Conservation (phyloP, 208 protist species). For the Novymonas esmeraldas region DNA sequence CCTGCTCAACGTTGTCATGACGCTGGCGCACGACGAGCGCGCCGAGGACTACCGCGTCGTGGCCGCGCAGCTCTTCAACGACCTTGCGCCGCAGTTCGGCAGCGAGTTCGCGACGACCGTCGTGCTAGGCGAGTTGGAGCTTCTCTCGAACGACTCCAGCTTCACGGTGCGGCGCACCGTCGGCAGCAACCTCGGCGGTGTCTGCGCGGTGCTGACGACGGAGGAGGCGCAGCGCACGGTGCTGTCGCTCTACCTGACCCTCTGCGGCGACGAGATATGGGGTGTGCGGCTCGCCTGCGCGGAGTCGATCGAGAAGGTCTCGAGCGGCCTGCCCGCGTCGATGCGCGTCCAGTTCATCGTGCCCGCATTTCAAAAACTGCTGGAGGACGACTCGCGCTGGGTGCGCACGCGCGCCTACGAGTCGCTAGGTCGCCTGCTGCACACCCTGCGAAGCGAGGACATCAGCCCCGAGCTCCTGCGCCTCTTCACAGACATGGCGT, state of each 20-base stretch:
- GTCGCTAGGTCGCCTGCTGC: constrained; percentile 90
- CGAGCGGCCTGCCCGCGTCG: constrained; percentile 57
- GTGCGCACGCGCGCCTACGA: constrained; percentile 93
- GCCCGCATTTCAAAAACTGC: constrained; percentile 65
- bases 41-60: constrained; percentile 95
- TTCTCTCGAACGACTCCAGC: constrained; percentile 89
- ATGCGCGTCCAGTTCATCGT: constrained; percentile 66
- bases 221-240: constrained; percentile 63
- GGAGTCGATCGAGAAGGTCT: constrained; percentile 82
- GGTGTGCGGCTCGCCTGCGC: constrained; percentile 95
- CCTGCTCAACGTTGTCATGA: constrained; percentile 89
- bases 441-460: constrained; percentile 85
- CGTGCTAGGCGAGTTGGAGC: constrained; percentile 84
- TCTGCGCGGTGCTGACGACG: constrained; percentile 67
- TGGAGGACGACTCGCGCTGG: constrained; percentile 93
- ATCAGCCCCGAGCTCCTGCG: constrained; percentile 85
- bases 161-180: constrained; percentile 92
- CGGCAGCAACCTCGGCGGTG: constrained; percentile 73
- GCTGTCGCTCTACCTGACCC: constrained; percentile 83
- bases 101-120: constrained; percentile 59
- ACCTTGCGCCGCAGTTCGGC: constrained; percentile 83
- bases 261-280: constrained; percentile 96
- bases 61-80: constrained; percentile 90
- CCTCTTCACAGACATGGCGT: constrained; percentile 94
- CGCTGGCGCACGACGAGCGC: constrained; percentile 93